Conservation (phyloP, 345 rosid genomes). For the Eucalyptus tenuipes region DNA sequence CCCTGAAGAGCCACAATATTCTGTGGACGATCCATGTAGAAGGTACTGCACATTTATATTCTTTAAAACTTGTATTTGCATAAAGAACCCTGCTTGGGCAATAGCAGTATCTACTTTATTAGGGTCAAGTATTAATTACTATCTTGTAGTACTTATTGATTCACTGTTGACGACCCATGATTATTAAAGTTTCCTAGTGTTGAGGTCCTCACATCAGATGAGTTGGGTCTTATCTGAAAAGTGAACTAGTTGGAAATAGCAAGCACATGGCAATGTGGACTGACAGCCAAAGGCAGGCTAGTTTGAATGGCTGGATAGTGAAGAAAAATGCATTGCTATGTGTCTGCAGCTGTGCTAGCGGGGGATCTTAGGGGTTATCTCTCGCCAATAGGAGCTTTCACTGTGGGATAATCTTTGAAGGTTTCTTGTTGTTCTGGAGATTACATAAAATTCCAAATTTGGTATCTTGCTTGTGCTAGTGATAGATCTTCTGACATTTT, state of each 20-base stretch:
- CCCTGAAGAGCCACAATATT: neutral
- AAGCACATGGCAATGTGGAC: neutral
- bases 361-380: neutral
- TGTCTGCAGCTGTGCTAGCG: neutral
- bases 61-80: neutral
- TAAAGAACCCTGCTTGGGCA: neutral
- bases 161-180: neutral
- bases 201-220: neutral
- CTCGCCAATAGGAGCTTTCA: neutral
- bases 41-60: conserved; percentile 1
- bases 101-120: neutral
- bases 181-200: neutral
- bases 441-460: neutral
- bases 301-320: neutral
- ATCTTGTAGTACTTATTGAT: neutral
- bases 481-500: neutral
- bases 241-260: neutral
- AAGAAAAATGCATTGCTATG: neutral
- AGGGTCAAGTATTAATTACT: neutral
- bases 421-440: neutral
- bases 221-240: neutral
- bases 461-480: neutral
- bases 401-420: neutral
- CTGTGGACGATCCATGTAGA: neutral
- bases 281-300: neutral